Evolutionary conservation across 257 asterid genomes (phyloP).

Genomic region (Solanum paucissectum): DNA sequence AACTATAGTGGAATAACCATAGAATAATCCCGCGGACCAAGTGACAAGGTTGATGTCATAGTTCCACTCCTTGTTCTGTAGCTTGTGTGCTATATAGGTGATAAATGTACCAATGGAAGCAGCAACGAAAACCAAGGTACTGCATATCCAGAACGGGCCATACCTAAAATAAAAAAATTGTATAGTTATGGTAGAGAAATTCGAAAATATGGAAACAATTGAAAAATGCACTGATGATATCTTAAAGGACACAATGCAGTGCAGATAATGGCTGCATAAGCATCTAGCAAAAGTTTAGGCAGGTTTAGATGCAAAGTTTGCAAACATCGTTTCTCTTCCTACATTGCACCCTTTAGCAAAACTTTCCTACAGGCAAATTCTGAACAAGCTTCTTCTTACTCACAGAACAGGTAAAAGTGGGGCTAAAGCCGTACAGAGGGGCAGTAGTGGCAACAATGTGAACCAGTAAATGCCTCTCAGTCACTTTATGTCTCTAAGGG

Average conservation of each 20-base stretch:
- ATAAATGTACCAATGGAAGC: slow-evolving; percentile 96
- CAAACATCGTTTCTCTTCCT: neutral
- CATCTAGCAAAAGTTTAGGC: neutral
- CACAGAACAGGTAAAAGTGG: neutral
- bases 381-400: neutral
- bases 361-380: neutral
- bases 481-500: neutral
- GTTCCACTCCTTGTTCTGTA: slow-evolving; percentile 73
- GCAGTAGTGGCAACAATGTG: neutral
- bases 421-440: neutral
- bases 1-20: slow-evolving; percentile 79
- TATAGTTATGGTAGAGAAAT: neutral
- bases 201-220: neutral
- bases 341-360: neutral
- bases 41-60: slow-evolving; percentile 83
- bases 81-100: slow-evolving; percentile 79
- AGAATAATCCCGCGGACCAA: slow-evolving; percentile 94
- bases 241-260: neutral
- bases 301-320: neutral
- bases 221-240: neutral
- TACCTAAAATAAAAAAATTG: slow-evolving; percentile 40
- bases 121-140: slow-evolving; percentile 89
- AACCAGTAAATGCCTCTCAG: neutral
- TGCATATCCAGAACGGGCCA: slow-evolving; percentile 99
- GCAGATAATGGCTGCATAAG: neutral